A percentile compares a stretch with the other conserved stretches of the same genome.
Evolutionary conservation across 345 rosid species (phyloP).

Genomic region (Salix viminalis): DNA sequence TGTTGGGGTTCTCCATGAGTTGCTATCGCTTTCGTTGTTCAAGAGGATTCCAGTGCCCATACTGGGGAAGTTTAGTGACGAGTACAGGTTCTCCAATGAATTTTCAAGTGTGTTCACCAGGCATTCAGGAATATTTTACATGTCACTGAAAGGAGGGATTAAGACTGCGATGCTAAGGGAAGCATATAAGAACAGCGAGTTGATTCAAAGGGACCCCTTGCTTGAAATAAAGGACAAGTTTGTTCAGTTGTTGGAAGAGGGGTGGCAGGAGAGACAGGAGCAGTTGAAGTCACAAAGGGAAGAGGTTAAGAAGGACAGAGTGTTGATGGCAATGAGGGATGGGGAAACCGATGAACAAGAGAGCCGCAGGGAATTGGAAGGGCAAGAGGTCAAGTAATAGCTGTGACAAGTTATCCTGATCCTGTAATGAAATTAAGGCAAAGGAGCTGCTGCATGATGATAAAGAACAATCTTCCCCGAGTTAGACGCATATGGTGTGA

Average conservation of each 20-base stretch:
- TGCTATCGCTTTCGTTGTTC: conserved; percentile 65
- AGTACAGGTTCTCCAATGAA: conserved; percentile 69
- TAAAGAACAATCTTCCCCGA: background rate
- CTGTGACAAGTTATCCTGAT: background rate
- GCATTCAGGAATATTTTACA: conserved; percentile 82
- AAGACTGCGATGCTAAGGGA: conserved; percentile 79
- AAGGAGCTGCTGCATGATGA: background rate
- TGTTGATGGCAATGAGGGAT: conserved; percentile 30
- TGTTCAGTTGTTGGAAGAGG: conserved; percentile 52
- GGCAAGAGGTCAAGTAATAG: background rate
- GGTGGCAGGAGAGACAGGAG: conserved; percentile 61
- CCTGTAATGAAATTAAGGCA: background rate
- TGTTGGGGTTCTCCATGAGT: conserved; percentile 73
- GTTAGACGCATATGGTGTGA: no score
- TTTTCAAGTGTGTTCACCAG: conserved; percentile 76
- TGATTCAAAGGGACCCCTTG: conserved; percentile 66
- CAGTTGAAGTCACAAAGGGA: conserved; percentile 34
- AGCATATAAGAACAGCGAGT: conserved; percentile 53
- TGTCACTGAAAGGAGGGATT: conserved; percentile 82
- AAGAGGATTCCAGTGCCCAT: conserved; percentile 87
- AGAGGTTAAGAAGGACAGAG: conserved; percentile 38
- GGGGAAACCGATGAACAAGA: conserved; percentile 11
- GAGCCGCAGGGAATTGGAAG: conserved; percentile 5
- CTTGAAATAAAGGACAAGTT: conserved; percentile 69
- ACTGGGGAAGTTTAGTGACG: conserved; percentile 71